Evolutionary conservation across 768 basidiomycete genomes (phyloP).

Genomic region (Lentinula detonsa): DNA sequence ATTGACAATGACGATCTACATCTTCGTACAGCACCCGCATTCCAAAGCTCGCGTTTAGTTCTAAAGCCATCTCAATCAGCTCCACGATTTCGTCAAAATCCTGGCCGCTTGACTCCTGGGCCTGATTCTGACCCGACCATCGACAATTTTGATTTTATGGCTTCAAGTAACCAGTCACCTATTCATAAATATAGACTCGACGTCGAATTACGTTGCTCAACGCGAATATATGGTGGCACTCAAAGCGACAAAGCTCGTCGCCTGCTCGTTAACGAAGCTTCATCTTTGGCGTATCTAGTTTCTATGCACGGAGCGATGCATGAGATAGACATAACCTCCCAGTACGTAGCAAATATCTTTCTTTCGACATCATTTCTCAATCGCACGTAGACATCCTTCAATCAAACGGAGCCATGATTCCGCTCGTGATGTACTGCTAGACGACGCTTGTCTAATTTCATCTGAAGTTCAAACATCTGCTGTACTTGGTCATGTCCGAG

Average conservation of each 20-base stretch:
- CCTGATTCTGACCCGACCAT: not conserved
- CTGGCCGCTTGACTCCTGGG: not conserved
- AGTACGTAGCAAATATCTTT: not conserved
- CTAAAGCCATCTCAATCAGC: not conserved
- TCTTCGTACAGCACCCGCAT: not conserved
- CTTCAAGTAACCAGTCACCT: no score
- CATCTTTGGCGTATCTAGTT: conserved; percentile 18
- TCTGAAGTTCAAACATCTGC: not conserved
- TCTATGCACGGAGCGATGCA: conserved; percentile 35
- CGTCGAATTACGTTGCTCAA: conserved; percentile 1
- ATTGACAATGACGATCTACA: not conserved
- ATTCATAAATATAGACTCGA: not conserved
- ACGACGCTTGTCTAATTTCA: conserved; percentile 2
- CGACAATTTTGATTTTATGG: no score
- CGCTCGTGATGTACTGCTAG: not conserved
- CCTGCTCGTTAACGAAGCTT: conserved; percentile 17
- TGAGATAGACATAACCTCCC: not conserved
- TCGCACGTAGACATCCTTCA: not conserved
- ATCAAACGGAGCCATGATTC: not conserved
- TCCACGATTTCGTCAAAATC: not conserved
- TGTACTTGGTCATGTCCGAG: not conserved
- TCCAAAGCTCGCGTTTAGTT: not conserved
- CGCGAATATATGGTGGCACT: conserved; percentile 12
- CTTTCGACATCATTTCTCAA: not conserved
- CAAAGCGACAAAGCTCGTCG: conserved; percentile 34